phyloP scores from a whole-genome alignment of 441 rosid species.

The Populus hybrid region DNA sequence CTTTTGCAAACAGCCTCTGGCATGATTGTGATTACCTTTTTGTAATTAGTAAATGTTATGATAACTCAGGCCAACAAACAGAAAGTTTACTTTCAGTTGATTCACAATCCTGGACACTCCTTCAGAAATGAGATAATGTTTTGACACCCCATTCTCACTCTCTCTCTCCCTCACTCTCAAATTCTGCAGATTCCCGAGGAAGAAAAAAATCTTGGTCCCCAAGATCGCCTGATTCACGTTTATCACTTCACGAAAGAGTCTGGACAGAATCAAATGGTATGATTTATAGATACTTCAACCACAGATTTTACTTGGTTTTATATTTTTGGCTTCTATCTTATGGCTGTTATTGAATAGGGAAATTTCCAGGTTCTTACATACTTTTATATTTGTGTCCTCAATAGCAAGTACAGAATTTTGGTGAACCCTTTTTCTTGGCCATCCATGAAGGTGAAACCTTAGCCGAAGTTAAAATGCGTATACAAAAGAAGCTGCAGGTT shows the following conservation, averaged over 20 bases:
- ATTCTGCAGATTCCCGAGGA: conserved; percentile 81
- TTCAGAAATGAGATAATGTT: neutral
- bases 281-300: conserved; percentile 20
- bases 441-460: conserved; percentile 90
- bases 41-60: neutral
- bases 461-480: conserved; percentile 66
- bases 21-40: neutral
- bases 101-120: neutral
- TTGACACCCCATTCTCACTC: neutral
- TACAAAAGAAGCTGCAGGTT: conserved; percentile 87
- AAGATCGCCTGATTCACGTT: conserved; percentile 87
- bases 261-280: conserved; percentile 79
- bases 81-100: neutral
- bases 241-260: conserved; percentile 85
- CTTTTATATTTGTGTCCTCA: conserved; percentile 16
- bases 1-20: neutral
- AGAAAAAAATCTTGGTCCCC: conserved; percentile 83
- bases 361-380: neutral
- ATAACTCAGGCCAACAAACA: neutral
- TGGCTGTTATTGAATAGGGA: neutral
- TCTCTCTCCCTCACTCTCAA: conserved; percentile 1
- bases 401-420: conserved; percentile 94
- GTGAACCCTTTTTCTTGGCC: conserved; percentile 96
- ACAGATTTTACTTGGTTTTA: neutral
- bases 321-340: neutral